Conservation (phyloP, 2,329 filamentous ascomycete genomes). For the Phialophora chinensis region DNA sequence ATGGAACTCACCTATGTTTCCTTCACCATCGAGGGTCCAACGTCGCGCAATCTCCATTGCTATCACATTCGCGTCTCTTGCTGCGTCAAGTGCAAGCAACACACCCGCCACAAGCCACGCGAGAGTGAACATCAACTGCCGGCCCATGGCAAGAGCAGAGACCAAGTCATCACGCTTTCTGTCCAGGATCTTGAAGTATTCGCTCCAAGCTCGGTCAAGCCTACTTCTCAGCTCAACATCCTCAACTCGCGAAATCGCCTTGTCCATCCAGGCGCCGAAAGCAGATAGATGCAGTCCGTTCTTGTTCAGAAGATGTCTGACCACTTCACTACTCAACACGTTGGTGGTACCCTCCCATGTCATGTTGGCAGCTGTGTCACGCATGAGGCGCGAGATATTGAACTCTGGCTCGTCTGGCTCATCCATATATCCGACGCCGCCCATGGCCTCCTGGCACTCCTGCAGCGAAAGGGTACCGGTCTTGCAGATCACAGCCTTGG, state of each 20-base stretch:
- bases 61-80: constrained; percentile 43
- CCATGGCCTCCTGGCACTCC: constrained; percentile 49
- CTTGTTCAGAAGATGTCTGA: constrained; percentile 43
- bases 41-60: constrained; percentile 46
- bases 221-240: constrained; percentile 26
- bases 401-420: constrained; percentile 61
- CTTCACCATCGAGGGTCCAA: constrained; percentile 45
- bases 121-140: constrained; percentile 45
- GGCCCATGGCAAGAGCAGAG: constrained; percentile 40
- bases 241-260: constrained; percentile 47
- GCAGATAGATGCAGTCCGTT: constrained; percentile 38
- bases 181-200: constrained; percentile 14
- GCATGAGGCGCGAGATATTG: constrained; percentile 69
- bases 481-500: constrained; percentile 48
- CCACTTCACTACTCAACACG: constrained; percentile 64
- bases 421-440: constrained; percentile 50
- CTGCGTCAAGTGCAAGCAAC: constrained; percentile 48
- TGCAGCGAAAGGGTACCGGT: constrained; percentile 43
- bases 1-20: constrained; percentile 43
- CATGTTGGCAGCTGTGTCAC: constrained; percentile 59
- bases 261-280: constrained; percentile 52
- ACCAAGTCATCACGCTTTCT: constrained; percentile 29
- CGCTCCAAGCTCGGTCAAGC: constrained; percentile 18
- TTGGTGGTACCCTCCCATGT: constrained; percentile 79
- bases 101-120: constrained; percentile 47